Evolutionary conservation across 495 filamentous ascomycete species (phyloP), one percentile per base, ranked within the genome.

Genomic region (Penicillium taxi): DNA sequence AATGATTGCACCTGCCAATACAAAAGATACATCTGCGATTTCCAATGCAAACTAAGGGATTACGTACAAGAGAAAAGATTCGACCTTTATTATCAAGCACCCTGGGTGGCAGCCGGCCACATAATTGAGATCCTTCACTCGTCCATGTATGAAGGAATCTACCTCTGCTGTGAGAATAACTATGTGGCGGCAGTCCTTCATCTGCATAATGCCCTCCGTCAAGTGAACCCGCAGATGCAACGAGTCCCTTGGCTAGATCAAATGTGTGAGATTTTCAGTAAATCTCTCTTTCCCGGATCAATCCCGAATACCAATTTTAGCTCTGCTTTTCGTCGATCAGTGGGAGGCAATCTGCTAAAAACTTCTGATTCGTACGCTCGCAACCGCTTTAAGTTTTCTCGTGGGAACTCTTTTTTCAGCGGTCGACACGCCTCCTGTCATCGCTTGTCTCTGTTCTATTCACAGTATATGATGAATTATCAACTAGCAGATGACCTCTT

Each of bases 61-160:
- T n/a, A n/a, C n/a, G n/a, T n/a, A n/a, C n/a, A n/a, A n/a, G n/a
- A n/a, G n/a, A n/a, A n/a, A n/a, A n/a, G n/a, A n/a, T n/a, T n/a
- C n/a, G n/a, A n/a, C n/a, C 26, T 28, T 4, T 28, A 28, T 28
- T 28, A 28, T 13, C 26, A 28, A 28, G 26, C 11, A 13, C 26
- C 26, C 26, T 28, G 26, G 26, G 5, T 28, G 11, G 26, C 26
- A n/a, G 5, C 11, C 14, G 26, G 26, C 14, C 26, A 28, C 14
- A 28, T 28, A 28, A 9, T 28, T 28, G 26, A 28, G 26, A n/a
- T 28, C 26, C 26, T 28, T 28, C 14, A 28, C 26, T 28, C 9
- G 26, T 28, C 26, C 5, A 28, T 28, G 26, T 28, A n/a, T 28
- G 26, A 28, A 28, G 26, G 26, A n/a, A 28, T 28, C 14, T 28